These are phyloP conservation scores for Phytophthora multivora DNA, from an alignment of 352 stramenopile genomes.

Conservation along the genomic window DNA sequence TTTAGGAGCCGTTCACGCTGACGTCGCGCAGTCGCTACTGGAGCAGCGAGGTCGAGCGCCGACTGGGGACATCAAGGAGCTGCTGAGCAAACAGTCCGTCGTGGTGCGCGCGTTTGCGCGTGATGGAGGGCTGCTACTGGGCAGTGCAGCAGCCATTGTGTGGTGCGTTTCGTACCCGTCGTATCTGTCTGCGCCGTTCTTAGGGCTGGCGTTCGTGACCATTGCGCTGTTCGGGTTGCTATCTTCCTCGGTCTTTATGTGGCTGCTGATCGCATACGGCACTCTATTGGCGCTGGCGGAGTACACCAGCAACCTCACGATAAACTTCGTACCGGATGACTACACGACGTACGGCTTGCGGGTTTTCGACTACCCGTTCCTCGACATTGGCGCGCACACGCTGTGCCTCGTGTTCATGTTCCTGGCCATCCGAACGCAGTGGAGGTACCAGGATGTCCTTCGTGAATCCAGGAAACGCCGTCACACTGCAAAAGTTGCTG, in stretches of 20 bases:
- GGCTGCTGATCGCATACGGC: conserved; percentile 67
- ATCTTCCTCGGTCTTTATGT: conserved; percentile 55
- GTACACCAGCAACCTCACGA: conserved; percentile 74
- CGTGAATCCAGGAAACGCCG: conserved; percentile 41
- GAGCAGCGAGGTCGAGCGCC: conserved; percentile 29
- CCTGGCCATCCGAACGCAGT: conserved; percentile 77
- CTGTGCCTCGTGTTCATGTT: conserved; percentile 80
- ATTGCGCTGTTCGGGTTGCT: conserved; percentile 70
- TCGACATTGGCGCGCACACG: conserved; percentile 80
- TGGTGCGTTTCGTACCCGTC: conserved; percentile 88
- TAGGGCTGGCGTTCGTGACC: conserved; percentile 68
- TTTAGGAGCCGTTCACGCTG: conserved; percentile 30
- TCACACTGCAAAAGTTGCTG: conserved; percentile 19
- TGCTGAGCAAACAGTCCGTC: conserved; percentile 71
- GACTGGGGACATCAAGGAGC: conserved; percentile 47
- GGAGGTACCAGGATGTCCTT: conserved; percentile 75
- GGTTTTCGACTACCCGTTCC: conserved; percentile 73
- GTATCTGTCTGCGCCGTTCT: conserved; percentile 69
- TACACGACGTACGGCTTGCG: conserved; percentile 68
- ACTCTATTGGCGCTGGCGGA: conserved; percentile 59
- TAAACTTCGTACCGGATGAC: conserved; percentile 47
- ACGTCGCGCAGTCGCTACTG: conserved; percentile 37
- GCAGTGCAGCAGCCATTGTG: conserved; percentile 65
- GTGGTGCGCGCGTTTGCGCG: conserved; percentile 65
- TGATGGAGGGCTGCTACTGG: conserved; percentile 70